phyloP scores from a whole-genome alignment of 73 alveolate species.

The Paramecium tetraurelia region DNA sequence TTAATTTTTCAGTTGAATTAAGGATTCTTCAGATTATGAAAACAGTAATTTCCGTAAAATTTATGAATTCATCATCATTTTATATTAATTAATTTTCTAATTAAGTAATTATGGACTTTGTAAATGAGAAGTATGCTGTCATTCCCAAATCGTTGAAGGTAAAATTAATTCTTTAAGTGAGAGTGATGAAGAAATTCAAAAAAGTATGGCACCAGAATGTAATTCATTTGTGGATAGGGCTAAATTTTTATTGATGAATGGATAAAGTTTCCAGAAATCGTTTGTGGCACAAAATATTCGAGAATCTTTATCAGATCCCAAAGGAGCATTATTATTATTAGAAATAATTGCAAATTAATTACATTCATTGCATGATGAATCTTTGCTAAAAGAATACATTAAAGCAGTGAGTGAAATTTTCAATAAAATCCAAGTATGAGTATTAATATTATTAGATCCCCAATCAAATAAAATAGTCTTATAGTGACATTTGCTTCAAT shows the following conservation, averaged over 20 bases:
- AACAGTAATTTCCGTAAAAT: not conserved
- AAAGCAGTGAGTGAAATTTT: constrained; percentile 9
- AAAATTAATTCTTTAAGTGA: not conserved
- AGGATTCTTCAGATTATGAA: too few species aligned
- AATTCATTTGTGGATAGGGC: not conserved
- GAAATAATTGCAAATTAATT: not conserved
- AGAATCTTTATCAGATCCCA: not conserved
- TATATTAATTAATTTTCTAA: not conserved
- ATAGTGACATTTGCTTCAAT: not conserved
- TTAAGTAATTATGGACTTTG: not conserved
- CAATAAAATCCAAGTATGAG: not conserved
- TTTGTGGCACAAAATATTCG: not conserved
- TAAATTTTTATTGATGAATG: not conserved
- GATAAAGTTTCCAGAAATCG: not conserved
- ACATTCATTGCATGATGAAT: not conserved
- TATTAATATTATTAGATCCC: not conserved
- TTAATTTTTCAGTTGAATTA: too few species aligned
- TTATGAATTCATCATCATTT: not conserved
- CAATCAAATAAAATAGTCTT: not conserved
- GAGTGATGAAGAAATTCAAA: constrained; percentile 13
- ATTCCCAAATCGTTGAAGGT: not conserved
- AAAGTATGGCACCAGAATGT: not conserved
- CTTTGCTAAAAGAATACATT: not conserved
- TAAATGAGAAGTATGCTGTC: constrained; percentile 1
- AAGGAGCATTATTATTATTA: not conserved